Evolutionary conservation across 202 grass and related monocot species (phyloP).

Genomic region (Brachypodium distachyon): DNA sequence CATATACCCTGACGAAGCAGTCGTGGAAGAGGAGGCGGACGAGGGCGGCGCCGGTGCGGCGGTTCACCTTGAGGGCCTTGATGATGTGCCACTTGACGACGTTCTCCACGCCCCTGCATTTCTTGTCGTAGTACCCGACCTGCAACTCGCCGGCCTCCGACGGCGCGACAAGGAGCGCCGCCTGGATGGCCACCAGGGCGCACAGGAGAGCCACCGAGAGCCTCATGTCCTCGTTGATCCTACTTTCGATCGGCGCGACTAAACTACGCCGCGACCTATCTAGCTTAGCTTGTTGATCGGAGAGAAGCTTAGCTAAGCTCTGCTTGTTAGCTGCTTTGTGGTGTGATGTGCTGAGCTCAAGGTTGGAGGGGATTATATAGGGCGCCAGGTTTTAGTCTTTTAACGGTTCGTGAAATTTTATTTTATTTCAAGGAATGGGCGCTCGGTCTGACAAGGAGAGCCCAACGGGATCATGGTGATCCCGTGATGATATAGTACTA

Average conservation of each 20-base stretch:
- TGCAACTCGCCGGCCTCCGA: not conserved
- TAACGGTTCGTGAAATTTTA: not conserved
- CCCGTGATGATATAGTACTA: not conserved
- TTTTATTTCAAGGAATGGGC: not conserved
- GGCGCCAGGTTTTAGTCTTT: not conserved
- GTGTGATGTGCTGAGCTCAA: not conserved
- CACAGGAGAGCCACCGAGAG: conserved; percentile 13
- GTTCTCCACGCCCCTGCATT: conserved; percentile 30
- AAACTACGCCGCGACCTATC: no score
- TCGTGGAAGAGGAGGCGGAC: conserved; percentile 67
- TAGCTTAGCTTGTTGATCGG: not conserved
- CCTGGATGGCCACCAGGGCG: conserved; percentile 23
- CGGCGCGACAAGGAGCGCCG: conserved; percentile 5
- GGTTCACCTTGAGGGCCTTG: conserved; percentile 23
- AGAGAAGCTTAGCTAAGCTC: not conserved
- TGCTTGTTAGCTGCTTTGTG: not conserved
- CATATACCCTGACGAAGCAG: conserved; percentile 61
- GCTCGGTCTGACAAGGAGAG: not conserved
- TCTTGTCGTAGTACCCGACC: conserved; percentile 36
- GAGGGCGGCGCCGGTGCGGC: conserved; percentile 29
- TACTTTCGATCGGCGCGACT: no score
- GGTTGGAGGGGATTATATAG: conserved; percentile 25
- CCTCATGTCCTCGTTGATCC: conserved; percentile 1
- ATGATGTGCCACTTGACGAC: conserved; percentile 22
- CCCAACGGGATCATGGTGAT: not conserved